Base-by-base conservation (phyloP, 257 asterid species). In the Przewalskia tangutica region DNA sequence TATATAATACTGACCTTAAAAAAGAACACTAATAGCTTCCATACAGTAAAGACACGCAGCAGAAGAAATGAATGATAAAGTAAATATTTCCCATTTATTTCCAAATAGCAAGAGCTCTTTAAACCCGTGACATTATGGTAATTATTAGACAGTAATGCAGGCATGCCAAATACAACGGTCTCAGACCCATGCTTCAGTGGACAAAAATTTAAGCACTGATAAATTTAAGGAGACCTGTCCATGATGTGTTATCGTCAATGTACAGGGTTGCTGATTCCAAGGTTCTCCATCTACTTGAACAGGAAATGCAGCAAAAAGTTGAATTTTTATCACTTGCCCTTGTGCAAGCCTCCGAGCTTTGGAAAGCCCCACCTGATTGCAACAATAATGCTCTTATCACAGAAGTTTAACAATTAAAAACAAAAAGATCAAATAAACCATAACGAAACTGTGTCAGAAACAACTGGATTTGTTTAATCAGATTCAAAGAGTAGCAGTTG, bases 271-370 rank as follows among this genome's bases (percentile, higher is more conserved):
- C 87, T 96, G 99, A 88, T 90, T 87, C 99, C 99, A 96, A 75
- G 98, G 99, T 84, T 96, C 99, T 80, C 99, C 99, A 85, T 96
- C 99, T 64, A 96, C 81, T 87, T 96, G 99, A 77, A 96, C 98
- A 0, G 99, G 99, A 48, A 96, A 88, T 80, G 90, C 94, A 88
- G 96, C 93, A 34, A 90, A 89, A 81, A 96, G 92, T 86, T 93
- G 98, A 82, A 96, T 96, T 91, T 96, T 96, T 65, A 96, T 91
- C 48, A 88, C 87, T 83, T 94, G 97, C 67, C 99, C 99, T 88
- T 96, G 99, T 53, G 98, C 98, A 70, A 96, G 94, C 85, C 98
- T 90, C 66, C 97, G 91, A 50, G 99, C 99, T 82, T 93, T 90
- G n/a, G 99, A 96, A 70, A 96, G 92, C 65, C 99, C 99, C 53